phyloP scores from a whole-genome alignment of 1,284 basidiomycete species.

The Abortiporus biennis region DNA sequence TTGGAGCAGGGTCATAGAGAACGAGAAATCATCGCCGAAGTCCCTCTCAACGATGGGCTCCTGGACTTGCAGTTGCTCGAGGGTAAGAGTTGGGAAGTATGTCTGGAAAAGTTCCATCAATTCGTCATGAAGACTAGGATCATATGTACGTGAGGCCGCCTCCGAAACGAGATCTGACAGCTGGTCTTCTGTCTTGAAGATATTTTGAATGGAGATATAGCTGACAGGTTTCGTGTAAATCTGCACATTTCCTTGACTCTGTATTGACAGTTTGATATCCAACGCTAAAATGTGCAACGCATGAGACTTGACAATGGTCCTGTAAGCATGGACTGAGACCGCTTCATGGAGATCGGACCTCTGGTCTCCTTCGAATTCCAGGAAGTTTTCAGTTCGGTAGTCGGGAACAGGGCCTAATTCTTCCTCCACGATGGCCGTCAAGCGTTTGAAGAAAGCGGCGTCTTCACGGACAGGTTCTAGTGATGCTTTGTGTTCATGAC shows the following conservation, averaged over 20 bases:
- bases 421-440: slow-evolving; percentile 55
- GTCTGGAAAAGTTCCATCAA: slow-evolving; percentile 39
- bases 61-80: slow-evolving; percentile 62
- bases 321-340: slow-evolving; percentile 62
- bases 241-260: slow-evolving; percentile 26
- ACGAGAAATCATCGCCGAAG: slow-evolving; percentile 79
- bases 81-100: slow-evolving; percentile 46
- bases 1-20: slow-evolving; percentile 48
- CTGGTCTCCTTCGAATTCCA: slow-evolving; percentile 39
- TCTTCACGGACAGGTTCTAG: slow-evolving; percentile 54
- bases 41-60: slow-evolving; percentile 63
- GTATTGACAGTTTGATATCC: slow-evolving; percentile 58
- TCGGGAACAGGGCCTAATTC: slow-evolving; percentile 66
- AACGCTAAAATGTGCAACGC: slow-evolving; percentile 69
- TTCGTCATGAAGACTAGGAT: slow-evolving; percentile 61
- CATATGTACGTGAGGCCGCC: slow-evolving; percentile 62
- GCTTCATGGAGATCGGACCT: slow-evolving; percentile 57
- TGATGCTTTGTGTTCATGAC: slow-evolving; percentile 63
- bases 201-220: slow-evolving; percentile 48
- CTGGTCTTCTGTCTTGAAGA: slow-evolving; percentile 54
- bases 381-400: slow-evolving; percentile 44
- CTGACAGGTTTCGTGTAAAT: slow-evolving; percentile 46
- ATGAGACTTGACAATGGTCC: slow-evolving; percentile 68
- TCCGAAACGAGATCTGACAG: slow-evolving; percentile 60
- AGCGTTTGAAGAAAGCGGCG: slow-evolving; percentile 55